Evolutionary conservation across 2,329 filamentous ascomycete genomes (phyloP).

Genomic region (Chrysoporthe puriensis): DNA sequence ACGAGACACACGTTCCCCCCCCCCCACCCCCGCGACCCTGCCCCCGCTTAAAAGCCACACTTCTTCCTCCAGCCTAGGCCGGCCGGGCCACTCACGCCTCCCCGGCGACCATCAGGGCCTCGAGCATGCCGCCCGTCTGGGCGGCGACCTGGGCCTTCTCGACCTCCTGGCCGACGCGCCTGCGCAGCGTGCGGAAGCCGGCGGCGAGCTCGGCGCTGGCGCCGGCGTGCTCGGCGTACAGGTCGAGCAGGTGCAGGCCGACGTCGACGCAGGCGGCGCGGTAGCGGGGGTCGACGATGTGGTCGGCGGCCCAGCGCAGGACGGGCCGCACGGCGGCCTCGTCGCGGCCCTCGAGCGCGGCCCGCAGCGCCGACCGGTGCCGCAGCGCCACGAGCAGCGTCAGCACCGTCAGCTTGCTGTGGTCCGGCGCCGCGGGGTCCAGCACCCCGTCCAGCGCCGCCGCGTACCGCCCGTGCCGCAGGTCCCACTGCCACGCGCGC

Average conservation of each 20-base stretch:
- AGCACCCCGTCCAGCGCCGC: conserved; percentile 81
- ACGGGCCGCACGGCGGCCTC: conserved; percentile 82
- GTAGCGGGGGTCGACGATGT: conserved; percentile 82
- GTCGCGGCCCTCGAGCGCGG: conserved; percentile 79
- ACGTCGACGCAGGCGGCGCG: conserved; percentile 82
- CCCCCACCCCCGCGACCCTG: neutral
- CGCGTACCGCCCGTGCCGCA: conserved; percentile 78
- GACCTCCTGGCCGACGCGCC: conserved; percentile 74
- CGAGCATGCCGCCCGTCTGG: conserved; percentile 85
- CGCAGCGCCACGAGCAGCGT: conserved; percentile 83
- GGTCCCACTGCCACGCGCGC: conserved; percentile 77
- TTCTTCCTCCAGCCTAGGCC: neutral
- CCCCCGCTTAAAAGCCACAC: neutral
- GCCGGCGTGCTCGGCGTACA: conserved; percentile 81
- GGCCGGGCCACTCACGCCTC: conserved; percentile 4
- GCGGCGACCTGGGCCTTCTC: conserved; percentile 83
- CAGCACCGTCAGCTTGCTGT: conserved; percentile 66
- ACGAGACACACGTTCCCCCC: neutral
- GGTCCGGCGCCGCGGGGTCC: conserved; percentile 52
- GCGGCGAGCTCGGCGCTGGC: conserved; percentile 73
- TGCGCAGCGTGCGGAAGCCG: conserved; percentile 69
- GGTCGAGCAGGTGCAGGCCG: conserved; percentile 78
- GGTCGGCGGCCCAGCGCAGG: conserved; percentile 78
- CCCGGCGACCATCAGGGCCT: conserved; percentile 60
- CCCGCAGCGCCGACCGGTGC: conserved; percentile 82